Conservation (phyloP, 179 eudicot species). For the Beta macrorhiza region DNA sequence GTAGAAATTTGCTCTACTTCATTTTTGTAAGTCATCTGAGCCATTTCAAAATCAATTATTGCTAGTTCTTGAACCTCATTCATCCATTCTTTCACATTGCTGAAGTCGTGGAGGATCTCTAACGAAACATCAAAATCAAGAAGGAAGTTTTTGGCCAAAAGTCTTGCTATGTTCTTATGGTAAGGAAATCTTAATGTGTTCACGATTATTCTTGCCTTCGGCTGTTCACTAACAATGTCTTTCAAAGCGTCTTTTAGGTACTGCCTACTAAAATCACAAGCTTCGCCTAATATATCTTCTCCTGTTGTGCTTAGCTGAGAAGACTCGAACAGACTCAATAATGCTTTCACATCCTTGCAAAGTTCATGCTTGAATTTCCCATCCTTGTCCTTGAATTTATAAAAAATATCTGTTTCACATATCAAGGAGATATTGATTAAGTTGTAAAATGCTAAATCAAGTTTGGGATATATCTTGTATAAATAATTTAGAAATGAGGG, state of each 20-base stretch:
- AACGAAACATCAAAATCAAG: constrained; percentile 6
- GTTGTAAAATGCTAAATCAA: too few species aligned
- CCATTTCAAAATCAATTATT: constrained; percentile 19
- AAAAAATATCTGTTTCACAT: constrained; percentile 38
- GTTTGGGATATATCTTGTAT: too few species aligned
- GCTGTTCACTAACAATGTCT: neutral
- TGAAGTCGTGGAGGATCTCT: constrained; percentile 14
- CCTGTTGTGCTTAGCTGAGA: constrained; percentile 42
- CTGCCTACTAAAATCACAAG: constrained; percentile 31
- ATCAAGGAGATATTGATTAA: too few species aligned
- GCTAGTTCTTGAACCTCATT: constrained; percentile 28
- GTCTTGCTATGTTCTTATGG: constrained; percentile 36
- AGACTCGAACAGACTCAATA: constrained; percentile 58
- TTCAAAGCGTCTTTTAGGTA: neutral
- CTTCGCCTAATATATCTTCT: constrained; percentile 52
- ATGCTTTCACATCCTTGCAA: constrained; percentile 38
- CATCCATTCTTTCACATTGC: constrained; percentile 10
- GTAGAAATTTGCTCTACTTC: constrained; percentile 32
- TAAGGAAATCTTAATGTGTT: constrained; percentile 32
- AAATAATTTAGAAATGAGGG: too few species aligned
- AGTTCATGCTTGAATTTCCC: constrained; percentile 37
- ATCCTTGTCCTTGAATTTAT: constrained; percentile 37
- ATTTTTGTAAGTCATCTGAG: constrained; percentile 5
- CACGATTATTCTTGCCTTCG: constrained; percentile 10
- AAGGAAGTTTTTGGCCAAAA: constrained; percentile 16